These are phyloP conservation scores for Achaetomiella virescens DNA, from an alignment of 495 filamentous ascomycete genomes.

Conservation along the genomic window DNA sequence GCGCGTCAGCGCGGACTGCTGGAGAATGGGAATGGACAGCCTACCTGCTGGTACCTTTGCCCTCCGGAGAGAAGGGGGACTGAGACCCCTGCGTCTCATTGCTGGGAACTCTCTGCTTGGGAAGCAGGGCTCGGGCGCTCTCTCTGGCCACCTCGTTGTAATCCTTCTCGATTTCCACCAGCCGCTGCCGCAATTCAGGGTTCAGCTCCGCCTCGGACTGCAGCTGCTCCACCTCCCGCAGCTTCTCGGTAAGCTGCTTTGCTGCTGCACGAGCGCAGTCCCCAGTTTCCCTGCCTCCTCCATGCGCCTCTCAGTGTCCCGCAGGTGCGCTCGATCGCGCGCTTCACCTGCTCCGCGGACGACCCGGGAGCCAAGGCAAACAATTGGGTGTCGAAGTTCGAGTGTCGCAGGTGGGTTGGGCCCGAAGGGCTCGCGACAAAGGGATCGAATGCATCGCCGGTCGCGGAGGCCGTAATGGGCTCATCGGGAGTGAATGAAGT, in stretches of 20 bases:
- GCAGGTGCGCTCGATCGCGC: slow-evolving; percentile 85
- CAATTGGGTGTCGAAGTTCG: slow-evolving; percentile 69
- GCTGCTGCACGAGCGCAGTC: slow-evolving; percentile 76
- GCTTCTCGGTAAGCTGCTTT: slow-evolving; percentile 67
- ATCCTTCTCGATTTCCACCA: slow-evolving; percentile 84
- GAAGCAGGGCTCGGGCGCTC: slow-evolving; percentile 80
- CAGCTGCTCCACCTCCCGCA: slow-evolving; percentile 78
- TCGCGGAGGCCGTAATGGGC: slow-evolving; percentile 19
- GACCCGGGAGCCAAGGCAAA: slow-evolving; percentile 69
- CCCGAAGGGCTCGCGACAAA: slow-evolving; percentile 41
- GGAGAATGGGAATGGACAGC: neutral
- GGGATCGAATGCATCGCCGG: slow-evolving; percentile 44
- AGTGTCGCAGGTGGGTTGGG: slow-evolving; percentile 61
- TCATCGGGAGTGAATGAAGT: slow-evolving; percentile 30
- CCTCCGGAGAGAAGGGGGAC: slow-evolving; percentile 56
- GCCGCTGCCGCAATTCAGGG: slow-evolving; percentile 73
- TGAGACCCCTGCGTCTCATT: slow-evolving; percentile 58
- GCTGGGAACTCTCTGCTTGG: slow-evolving; percentile 69
- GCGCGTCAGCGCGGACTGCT: slow-evolving; percentile 16
- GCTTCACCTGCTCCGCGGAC: slow-evolving; percentile 80
- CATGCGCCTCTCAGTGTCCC: slow-evolving; percentile 83
- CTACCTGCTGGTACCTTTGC: slow-evolving; percentile 49
- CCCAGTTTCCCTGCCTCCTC: slow-evolving; percentile 87
- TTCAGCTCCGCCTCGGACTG: slow-evolving; percentile 76
- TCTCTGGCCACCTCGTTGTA: slow-evolving; percentile 93